Conservation (phyloP, 2,329 filamentous ascomycete species). For the Ophiostoma populinum region DNA sequence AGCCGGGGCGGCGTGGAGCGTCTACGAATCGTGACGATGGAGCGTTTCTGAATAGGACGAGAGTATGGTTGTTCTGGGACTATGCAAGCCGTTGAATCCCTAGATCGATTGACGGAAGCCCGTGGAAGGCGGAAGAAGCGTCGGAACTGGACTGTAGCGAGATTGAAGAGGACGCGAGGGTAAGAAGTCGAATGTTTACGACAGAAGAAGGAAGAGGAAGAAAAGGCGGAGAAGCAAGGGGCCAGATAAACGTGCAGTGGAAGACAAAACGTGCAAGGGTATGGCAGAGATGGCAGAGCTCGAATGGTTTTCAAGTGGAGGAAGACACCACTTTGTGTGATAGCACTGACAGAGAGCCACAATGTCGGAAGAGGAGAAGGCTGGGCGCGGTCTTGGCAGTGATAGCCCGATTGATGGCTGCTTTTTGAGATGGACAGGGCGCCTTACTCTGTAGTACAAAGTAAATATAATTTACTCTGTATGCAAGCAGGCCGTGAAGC, state of each 20-base stretch:
- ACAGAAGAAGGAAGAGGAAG: background rate
- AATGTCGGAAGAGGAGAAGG: slow-evolving; percentile 7
- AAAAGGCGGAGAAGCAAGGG: slow-evolving; percentile 1
- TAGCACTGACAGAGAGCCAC: slow-evolving; percentile 3
- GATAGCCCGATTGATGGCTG: background rate
- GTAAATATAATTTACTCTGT: too few species aligned
- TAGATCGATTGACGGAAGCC: too few species aligned
- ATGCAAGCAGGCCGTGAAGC: too few species aligned
- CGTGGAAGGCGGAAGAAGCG: too few species aligned
- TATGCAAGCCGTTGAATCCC: too few species aligned
- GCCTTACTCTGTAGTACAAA: too few species aligned
- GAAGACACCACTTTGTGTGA: slow-evolving; percentile 3
- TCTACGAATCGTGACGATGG: too few species aligned
- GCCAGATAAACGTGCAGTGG: slow-evolving; percentile 3
- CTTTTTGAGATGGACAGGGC: background rate
- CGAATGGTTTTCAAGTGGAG: too few species aligned
- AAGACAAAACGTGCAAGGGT: slow-evolving; percentile 2
- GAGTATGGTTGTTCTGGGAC: too few species aligned
- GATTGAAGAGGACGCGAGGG: background rate
- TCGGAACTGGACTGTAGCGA: too few species aligned
- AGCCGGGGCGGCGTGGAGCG: too few species aligned
- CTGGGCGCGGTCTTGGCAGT: slow-evolving; percentile 5
- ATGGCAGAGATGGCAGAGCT: background rate
- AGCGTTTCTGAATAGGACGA: too few species aligned
- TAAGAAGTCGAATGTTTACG: background rate